phyloP scores from a whole-genome alignment of 2,329 filamentous ascomycete species.

The Colletotrichum melonis region DNA sequence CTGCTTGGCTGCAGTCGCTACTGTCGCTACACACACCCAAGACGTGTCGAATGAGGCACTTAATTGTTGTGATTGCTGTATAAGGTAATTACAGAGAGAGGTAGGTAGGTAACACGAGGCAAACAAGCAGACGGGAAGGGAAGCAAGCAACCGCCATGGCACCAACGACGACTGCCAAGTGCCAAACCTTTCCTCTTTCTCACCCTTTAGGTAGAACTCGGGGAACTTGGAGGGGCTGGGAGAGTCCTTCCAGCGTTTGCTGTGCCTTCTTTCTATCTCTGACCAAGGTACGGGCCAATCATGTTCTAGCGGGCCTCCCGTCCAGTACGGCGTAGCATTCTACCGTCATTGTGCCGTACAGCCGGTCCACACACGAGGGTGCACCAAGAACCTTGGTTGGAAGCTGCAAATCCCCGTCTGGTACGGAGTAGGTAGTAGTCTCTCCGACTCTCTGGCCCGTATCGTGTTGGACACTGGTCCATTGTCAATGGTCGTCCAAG shows the following conservation, averaged over 20 bases:
- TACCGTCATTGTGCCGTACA: constrained; percentile 15
- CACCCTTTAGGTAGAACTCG: not conserved
- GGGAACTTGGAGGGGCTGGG: not conserved
- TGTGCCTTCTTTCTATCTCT: constrained; percentile 4
- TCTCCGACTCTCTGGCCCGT: too few species aligned
- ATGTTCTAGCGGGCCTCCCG: not conserved
- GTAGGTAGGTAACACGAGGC: not conserved
- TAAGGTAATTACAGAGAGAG: too few species aligned
- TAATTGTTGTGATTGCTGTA: too few species aligned
- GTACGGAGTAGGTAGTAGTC: not conserved
- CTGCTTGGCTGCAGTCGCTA: not conserved
- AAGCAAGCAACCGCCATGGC: too few species aligned
- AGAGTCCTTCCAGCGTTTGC: not conserved
- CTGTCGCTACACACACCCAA: not conserved
- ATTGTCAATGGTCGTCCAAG: not conserved
- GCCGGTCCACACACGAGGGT: constrained; percentile 21
- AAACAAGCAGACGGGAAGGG: not conserved
- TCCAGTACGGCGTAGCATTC: not conserved
- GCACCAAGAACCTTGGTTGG: not conserved
- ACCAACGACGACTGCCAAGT: not conserved
- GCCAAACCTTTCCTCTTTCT: not conserved
- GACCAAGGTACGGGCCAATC: constrained; percentile 8
- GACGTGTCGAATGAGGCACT: too few species aligned
- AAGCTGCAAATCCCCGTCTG: not conserved
- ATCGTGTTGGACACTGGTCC: not conserved